Conservation (phyloP, 1,284 basidiomycete genomes). For the Ceratobasidium sp. region DNA sequence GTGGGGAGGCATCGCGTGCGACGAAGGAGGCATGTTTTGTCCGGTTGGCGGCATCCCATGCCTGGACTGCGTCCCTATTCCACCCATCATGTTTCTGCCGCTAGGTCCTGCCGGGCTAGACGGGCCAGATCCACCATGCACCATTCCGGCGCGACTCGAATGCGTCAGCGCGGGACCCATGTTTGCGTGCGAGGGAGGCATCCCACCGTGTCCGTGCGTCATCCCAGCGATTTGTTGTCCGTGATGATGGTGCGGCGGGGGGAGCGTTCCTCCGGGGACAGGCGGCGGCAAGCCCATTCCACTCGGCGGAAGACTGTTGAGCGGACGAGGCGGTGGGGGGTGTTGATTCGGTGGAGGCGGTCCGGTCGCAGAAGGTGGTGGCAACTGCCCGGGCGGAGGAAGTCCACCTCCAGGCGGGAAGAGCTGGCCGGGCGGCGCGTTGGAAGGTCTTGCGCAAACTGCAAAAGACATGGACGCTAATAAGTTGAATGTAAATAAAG, state of each 20-base stretch:
- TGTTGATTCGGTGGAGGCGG: neutral
- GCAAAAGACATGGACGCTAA: too few species aligned
- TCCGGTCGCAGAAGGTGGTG: neutral
- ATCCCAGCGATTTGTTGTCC: too few species aligned
- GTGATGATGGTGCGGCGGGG: too few species aligned
- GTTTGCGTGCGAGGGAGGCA: neutral
- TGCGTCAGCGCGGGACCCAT: neutral
- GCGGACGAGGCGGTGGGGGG: slow-evolving; percentile 22
- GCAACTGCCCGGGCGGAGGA: neutral
- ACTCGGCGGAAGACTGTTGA: slow-evolving; percentile 29
- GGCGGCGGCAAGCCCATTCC: too few species aligned
- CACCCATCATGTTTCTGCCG: neutral
- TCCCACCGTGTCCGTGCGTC: slow-evolving; percentile 2
- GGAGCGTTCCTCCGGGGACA: too few species aligned
- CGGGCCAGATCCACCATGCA: too few species aligned
- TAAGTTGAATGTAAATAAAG: too few species aligned
- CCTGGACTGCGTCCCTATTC: neutral
- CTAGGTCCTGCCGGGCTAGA: neutral
- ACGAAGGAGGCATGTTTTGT: neutral
- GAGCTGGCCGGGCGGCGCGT: too few species aligned
- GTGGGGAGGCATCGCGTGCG: too few species aligned
- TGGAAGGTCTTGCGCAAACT: too few species aligned
- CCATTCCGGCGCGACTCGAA: neutral
- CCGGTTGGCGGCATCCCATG: neutral
- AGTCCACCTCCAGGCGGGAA: too few species aligned